Evolutionary conservation across 805 yeast genomes (phyloP), one percentile per base, ranked within the genome.

Genomic region (Brettanomyces naardenensis): DNA sequence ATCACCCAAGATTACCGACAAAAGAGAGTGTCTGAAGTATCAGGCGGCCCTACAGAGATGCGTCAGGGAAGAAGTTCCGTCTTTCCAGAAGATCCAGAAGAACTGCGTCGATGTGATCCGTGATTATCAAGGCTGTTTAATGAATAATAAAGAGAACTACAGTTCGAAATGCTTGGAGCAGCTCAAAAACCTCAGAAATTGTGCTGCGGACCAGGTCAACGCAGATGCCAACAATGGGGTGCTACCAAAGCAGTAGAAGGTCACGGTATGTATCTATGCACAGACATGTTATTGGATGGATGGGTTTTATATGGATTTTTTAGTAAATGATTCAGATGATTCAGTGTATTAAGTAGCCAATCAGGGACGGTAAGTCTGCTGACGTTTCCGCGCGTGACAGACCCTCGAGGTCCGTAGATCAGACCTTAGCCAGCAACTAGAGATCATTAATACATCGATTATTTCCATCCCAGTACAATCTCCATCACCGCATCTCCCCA

Each of bases 91-190:
- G 52, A 83, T 85, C 46, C 77, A 81, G 52, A 62, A 65, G 20
- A 66, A 71, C 22, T 85, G 95, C 57, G 65, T 73, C 10, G 65
- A 64, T 3, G 62, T 71, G 33, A 66, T 85, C 58, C 66, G 69
- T 43, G 71, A 68, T 3, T 85, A 84, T 52, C 90, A 84, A 48
- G 62, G 62, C 17, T 85, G 95, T 56, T 63, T 85, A 23, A 59
- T 61, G 27, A 61, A 59, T 11, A 71, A 73, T 53, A 51, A 63
- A 51, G 53, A 61, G 42, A 64, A 71, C 47, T 54, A 67, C 50
- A 58, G 60, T 26, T 54, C 62, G 19, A 66, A 68, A 40, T 85
- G 95, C 55, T 57, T 67, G 25, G 68, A 62, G 3, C 62, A 73
- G 35, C 61, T 85, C 41, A 59, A 62, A 19, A 66, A 62, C n/a